Percentiles rank a stretch among this genome's conserved stretches.
phyloP scores from a whole-genome alignment of 495 filamentous ascomycete genomes.

The Penicillium pulvis region DNA sequence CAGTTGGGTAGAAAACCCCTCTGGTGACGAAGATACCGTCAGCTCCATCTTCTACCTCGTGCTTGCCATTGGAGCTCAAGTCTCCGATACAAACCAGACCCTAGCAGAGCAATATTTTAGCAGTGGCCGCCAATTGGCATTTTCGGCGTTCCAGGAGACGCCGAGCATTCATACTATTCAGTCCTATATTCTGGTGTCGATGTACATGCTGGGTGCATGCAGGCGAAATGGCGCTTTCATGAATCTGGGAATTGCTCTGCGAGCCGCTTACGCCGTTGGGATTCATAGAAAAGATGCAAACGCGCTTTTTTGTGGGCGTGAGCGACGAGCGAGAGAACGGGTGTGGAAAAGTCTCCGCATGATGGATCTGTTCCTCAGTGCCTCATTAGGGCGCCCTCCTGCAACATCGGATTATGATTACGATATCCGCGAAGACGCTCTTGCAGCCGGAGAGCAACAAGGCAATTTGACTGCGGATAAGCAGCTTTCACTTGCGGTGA shows the following conservation, averaged over 20 bases:
- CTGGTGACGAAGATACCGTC: slow-evolving; percentile 45
- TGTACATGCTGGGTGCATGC: slow-evolving; percentile 63
- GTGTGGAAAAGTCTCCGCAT: slow-evolving; percentile 65
- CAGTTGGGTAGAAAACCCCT: slow-evolving; percentile 45
- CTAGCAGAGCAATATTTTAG: slow-evolving; percentile 55
- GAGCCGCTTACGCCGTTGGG: slow-evolving; percentile 61
- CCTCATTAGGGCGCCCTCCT: slow-evolving; percentile 61
- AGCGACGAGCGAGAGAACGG: slow-evolving; percentile 54
- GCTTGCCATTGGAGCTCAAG: slow-evolving; percentile 62
- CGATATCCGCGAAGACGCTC: slow-evolving; percentile 45
- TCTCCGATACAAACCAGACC: slow-evolving; percentile 46
- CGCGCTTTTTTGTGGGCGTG: slow-evolving; percentile 52
- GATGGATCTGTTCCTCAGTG: slow-evolving; percentile 61
- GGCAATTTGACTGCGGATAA: slow-evolving; percentile 29
- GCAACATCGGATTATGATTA: slow-evolving; percentile 61
- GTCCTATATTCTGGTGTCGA: slow-evolving; percentile 58
- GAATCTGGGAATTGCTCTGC: slow-evolving; percentile 53
- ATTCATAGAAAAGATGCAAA: slow-evolving; percentile 64
- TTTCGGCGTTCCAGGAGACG: slow-evolving; percentile 56
- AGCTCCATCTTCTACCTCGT: slow-evolving; percentile 61
- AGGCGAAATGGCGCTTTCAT: slow-evolving; percentile 64
- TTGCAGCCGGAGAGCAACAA: slow-evolving; percentile 22
- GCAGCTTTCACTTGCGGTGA: slow-evolving; percentile 39
- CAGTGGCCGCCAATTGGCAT: slow-evolving; percentile 56
- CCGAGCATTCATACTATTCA: slow-evolving; percentile 59